A percentile compares a stretch with the other conserved stretches of the same genome.
phyloP scores from a whole-genome alignment of 225 moss, liverwort and hornwort genomes.

The Climacium dendroides region DNA sequence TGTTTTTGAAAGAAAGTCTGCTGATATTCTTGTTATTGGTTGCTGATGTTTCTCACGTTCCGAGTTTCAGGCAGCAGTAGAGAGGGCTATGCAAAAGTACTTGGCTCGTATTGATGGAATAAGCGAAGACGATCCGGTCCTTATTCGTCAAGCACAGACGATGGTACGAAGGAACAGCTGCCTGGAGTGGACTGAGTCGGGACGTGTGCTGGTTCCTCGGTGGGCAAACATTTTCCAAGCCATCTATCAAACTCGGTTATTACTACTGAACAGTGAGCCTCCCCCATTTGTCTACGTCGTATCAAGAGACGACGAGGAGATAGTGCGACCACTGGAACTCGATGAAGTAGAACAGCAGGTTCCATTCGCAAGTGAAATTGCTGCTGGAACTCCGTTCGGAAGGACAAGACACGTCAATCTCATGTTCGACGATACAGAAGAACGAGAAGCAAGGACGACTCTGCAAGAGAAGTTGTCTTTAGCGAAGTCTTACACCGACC shows the following conservation, averaged over 20 bases:
- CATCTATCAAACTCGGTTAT: conserved; percentile 59
- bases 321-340: conserved; percentile 32
- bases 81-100: conserved; percentile 48
- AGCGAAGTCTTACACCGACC: conserved; percentile 10
- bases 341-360: conserved; percentile 43
- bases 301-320: conserved; percentile 27
- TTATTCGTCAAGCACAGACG: conserved; percentile 59
- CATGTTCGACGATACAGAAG: conserved; percentile 31
- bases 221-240: conserved; percentile 80
- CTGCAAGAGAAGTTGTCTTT: conserved; percentile 18
- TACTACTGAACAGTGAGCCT: conserved; percentile 50
- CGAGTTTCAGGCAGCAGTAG: conserved; percentile 35
- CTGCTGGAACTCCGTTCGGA: conserved; percentile 46
- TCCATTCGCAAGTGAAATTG: conserved; percentile 49
- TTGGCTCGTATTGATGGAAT: conserved; percentile 48
- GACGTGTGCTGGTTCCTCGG: conserved; percentile 54
- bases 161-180: conserved; percentile 69
- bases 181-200: conserved; percentile 63
- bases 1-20: background rate
- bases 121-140: conserved; percentile 32
- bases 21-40: background rate
- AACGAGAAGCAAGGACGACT: conserved; percentile 10
- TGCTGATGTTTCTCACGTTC: conserved; percentile 1
- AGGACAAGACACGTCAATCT: conserved; percentile 21
- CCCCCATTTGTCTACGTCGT: conserved; percentile 47